These are phyloP conservation scores for Sechiopsis laciniata DNA, from an alignment of 306 rosid genomes.

Conservation along the genomic window DNA sequence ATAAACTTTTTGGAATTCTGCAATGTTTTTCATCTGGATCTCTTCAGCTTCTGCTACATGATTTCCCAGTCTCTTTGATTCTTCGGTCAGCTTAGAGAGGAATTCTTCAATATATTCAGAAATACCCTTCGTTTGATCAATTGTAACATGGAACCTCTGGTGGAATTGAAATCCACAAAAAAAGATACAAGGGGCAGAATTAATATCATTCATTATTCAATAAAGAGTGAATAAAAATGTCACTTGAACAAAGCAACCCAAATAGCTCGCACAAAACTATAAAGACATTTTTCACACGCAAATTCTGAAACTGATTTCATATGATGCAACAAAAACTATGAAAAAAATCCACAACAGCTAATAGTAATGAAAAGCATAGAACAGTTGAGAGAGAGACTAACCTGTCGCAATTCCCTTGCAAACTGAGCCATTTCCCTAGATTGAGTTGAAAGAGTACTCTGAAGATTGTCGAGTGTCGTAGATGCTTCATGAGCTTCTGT, in stretches of 20 bases:
- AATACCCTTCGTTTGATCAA: slow-evolving; percentile 58
- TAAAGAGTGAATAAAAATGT: neutral
- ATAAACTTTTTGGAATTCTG: slow-evolving; percentile 66
- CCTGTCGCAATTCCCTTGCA: slow-evolving; percentile 72
- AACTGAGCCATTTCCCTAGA: slow-evolving; percentile 56
- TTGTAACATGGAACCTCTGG: slow-evolving; percentile 55
- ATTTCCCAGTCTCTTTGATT: slow-evolving; percentile 57
- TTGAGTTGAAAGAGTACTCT: slow-evolving; percentile 59
- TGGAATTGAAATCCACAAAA: slow-evolving; percentile 26
- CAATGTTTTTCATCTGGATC: slow-evolving; percentile 51
- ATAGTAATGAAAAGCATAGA: neutral
- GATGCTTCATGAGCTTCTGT: slow-evolving; percentile 48
- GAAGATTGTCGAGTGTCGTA: slow-evolving; percentile 61
- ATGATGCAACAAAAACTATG: too few species aligned
- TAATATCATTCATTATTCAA: neutral
- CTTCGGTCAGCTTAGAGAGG: slow-evolving; percentile 53
- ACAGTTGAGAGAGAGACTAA: slow-evolving; percentile 12
- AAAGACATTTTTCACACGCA: too few species aligned
- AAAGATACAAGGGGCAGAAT: neutral
- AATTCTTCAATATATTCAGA: slow-evolving; percentile 66
- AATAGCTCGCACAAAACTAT: too few species aligned
- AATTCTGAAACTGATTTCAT: too few species aligned
- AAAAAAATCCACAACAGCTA: neutral
- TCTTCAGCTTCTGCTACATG: slow-evolving; percentile 46
- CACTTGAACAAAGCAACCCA: neutral